Base-by-base conservation (phyloP, 768 basidiomycete species). In the Suillus fuscotomentosus region DNA sequence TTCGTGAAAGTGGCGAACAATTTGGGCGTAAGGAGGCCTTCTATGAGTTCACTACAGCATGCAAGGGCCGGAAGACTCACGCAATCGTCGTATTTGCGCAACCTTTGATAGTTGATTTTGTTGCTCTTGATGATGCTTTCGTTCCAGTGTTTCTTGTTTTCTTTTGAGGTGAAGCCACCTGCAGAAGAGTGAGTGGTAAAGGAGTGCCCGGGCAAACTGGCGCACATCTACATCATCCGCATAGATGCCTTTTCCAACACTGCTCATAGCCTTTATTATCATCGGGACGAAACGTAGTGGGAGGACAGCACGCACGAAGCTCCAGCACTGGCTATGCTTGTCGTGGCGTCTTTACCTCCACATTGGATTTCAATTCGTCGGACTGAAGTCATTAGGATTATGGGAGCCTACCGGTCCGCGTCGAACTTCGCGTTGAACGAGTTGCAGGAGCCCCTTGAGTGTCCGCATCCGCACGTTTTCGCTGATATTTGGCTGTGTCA, bases 391-490 rank as follows among this genome's bases (percentile, higher is more conserved):
- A 24, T 45, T 53, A 6, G 17, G 11, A 22, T 43, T 13, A 42
- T 42, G 10, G 34, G 9, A 65, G 59, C 72, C 38, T 60, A 77
- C 75, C 64, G 51, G 60, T 73, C 64, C 81, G 81, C 47, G 81
- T 70, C 17, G 84, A 82, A 66, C 79, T 82, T 60, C 79, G 82
- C 42, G 82, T 83, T 41, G 78, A 70, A 73, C 83, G 82, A 69
- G 83, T 76, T 66, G 80, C 50, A 50, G 50, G 66, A 41, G 79
- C 51, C 20, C 73, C 70, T 63, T 69, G 73, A 42, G 73, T 75
- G 70, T 70, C 62, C 45, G 81, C 81, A 38, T 82, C 82, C 27
- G 75, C 74, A 74, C 84, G 86, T 79, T 90, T 91, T 68, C 89
- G 80, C 89, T 91, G 70, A 34, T 6, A 15, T 47, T 11, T 9